phyloP scores from a whole-genome alignment of 257 asterid species.

The Schizonepeta tenuifolia region DNA sequence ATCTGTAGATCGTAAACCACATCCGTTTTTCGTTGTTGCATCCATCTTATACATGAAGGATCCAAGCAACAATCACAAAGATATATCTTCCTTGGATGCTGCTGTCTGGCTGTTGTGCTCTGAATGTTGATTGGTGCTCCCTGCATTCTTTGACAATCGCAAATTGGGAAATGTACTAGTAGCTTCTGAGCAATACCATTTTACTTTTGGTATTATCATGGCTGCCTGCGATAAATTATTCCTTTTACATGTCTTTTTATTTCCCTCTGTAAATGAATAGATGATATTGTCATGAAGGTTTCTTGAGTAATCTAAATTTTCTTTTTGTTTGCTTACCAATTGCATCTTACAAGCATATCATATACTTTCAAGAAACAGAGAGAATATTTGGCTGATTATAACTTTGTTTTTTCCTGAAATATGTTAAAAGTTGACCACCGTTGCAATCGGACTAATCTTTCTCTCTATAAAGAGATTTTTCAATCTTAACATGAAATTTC shows the following conservation, averaged over 20 bases:
- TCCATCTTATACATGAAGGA: background rate
- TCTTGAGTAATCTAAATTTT: background rate
- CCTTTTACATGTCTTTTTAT: background rate
- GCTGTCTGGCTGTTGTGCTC: background rate
- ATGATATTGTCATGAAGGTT: background rate
- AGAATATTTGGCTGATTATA: too few relatives aligned
- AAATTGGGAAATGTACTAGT: background rate
- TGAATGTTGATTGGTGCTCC: background rate
- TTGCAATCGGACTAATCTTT: too few relatives aligned
- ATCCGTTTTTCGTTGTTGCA: background rate
- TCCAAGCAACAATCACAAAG: background rate
- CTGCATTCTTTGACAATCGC: background rate
- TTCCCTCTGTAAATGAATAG: conserved; percentile 9
- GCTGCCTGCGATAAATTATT: background rate
- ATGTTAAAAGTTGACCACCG: background rate
- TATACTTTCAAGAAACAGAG: background rate
- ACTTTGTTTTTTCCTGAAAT: background rate
- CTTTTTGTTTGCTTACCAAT: background rate
- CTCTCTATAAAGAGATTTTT: background rate
- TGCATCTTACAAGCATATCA: background rate
- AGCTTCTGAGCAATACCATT: background rate
- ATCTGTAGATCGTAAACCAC: background rate
- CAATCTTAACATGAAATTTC: background rate
- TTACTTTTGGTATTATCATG: background rate
- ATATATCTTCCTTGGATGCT: background rate